A percentile compares a stretch with the other conserved stretches of the same genome.
phyloP scores from a whole-genome alignment of 2,329 filamentous ascomycete species.

The Colletotrichum limetticola region DNA sequence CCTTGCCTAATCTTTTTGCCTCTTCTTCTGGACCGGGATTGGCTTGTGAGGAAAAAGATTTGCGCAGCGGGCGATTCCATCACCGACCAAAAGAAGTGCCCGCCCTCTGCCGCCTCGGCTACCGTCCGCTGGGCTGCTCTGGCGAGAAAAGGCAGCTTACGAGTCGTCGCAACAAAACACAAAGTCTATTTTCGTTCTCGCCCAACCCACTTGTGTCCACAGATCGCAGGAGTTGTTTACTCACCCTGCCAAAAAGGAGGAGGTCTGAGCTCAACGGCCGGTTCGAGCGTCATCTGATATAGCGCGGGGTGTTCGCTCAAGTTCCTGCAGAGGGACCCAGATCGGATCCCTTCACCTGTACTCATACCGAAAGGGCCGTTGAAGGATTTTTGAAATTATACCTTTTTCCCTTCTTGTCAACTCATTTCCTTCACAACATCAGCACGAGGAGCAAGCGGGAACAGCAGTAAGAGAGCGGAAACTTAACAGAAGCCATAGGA shows the following conservation, averaged over 20 bases:
- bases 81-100: neutral
- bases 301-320: conserved; percentile 20
- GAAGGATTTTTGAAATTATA: neutral
- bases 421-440: neutral
- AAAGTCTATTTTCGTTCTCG: conserved; percentile 22
- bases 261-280: conserved; percentile 18
- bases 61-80: neutral
- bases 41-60: neutral
- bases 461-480: neutral
- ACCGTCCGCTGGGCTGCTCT: neutral
- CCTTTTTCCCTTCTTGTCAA: neutral
- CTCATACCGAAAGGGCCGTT: neutral
- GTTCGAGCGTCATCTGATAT: conserved; percentile 30
- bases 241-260: neutral
- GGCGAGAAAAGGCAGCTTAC: conserved; percentile 3
- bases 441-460: neutral
- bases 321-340: neutral
- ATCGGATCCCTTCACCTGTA: too few relatives aligned
- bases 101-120: neutral
- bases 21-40: neutral
- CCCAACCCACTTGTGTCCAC: neutral
- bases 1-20: neutral
- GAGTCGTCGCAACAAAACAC: conserved; percentile 20
- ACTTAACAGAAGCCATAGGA: neutral
- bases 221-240: neutral